phyloP scores from a whole-genome alignment of 2,329 filamentous ascomycete species.

The Fusarium paranaense region DNA sequence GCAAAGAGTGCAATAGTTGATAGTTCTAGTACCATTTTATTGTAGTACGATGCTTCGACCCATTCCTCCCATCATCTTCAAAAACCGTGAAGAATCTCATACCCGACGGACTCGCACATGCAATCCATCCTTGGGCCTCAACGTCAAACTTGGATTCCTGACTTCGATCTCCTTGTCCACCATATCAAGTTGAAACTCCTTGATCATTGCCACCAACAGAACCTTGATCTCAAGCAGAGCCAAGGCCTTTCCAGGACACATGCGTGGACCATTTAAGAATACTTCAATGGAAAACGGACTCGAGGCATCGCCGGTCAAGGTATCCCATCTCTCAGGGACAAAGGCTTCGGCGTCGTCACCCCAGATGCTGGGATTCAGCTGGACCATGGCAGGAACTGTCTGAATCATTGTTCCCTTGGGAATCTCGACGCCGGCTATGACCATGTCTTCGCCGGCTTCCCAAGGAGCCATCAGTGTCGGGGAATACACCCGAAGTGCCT shows the following conservation, averaged over 20 bases:
- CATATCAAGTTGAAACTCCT: slow-evolving; percentile 6
- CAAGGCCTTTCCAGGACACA: slow-evolving; percentile 25
- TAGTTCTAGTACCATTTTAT: background rate
- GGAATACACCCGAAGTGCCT: slow-evolving; percentile 22
- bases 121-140: slow-evolving; percentile 6
- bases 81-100: background rate
- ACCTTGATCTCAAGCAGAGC: slow-evolving; percentile 26
- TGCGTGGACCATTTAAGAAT: slow-evolving; percentile 15
- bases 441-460: slow-evolving; percentile 10
- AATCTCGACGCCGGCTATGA: background rate
- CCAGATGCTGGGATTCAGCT: slow-evolving; percentile 25
- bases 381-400: slow-evolving; percentile 14
- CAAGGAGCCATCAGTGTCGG: slow-evolving; percentile 16
- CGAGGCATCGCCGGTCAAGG: background rate
- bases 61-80: background rate
- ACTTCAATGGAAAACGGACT: slow-evolving; percentile 19
- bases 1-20: background rate
- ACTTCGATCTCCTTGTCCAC: background rate
- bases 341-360: background rate
- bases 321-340: slow-evolving; percentile 17
- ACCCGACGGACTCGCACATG: background rate
- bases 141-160: slow-evolving; percentile 13
- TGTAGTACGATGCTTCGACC: background rate
- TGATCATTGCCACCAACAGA: slow-evolving; percentile 7
- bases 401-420: slow-evolving; percentile 24